Conservation (phyloP, 176 grass and related monocot genomes). For the Metroxylon sagu region DNA sequence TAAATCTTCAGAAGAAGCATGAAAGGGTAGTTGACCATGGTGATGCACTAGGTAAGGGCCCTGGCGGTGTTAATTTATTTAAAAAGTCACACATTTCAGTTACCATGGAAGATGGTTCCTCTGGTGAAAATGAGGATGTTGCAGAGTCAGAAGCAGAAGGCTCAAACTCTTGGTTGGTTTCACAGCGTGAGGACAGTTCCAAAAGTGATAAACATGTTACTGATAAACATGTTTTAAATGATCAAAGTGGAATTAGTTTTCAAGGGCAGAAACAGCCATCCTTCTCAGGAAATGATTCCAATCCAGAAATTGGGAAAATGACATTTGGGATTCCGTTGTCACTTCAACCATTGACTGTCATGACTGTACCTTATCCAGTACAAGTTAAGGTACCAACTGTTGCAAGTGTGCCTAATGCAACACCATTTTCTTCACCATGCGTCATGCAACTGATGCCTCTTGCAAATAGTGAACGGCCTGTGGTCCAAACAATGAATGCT, state of each 20-base stretch:
- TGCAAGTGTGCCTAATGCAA: conserved; percentile 24
- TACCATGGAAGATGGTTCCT: conserved; percentile 73
- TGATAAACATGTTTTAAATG: conserved; percentile 29
- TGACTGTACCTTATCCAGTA: conserved; percentile 30
- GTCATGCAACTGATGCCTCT: conserved; percentile 51
- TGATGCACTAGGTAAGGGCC: conserved; percentile 55
- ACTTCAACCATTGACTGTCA: conserved; percentile 37
- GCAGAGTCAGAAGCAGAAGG: conserved; percentile 85
- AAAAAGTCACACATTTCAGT: conserved; percentile 68
- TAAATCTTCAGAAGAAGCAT: conserved; percentile 56
- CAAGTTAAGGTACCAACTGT: conserved; percentile 35
- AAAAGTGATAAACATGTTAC: conserved; percentile 42
- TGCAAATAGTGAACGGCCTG: conserved; percentile 29
- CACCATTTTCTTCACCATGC: conserved; percentile 31
- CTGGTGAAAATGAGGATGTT: conserved; percentile 96
- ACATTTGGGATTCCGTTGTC: conserved; percentile 32
- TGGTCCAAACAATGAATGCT: conserved; percentile 23
- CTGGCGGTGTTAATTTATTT: conserved; percentile 24
- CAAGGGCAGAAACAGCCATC: conserved; percentile 53
- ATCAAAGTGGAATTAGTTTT: conserved; percentile 39
- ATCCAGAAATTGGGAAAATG: conserved; percentile 29
- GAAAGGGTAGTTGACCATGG: conserved; percentile 28
- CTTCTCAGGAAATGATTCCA: conserved; percentile 48
- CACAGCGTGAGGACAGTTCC: conserved; percentile 47
- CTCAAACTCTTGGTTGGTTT: conserved; percentile 80